Conservation (phyloP, 108 stramenopile genomes). For the Skeletonema marinoi region DNA sequence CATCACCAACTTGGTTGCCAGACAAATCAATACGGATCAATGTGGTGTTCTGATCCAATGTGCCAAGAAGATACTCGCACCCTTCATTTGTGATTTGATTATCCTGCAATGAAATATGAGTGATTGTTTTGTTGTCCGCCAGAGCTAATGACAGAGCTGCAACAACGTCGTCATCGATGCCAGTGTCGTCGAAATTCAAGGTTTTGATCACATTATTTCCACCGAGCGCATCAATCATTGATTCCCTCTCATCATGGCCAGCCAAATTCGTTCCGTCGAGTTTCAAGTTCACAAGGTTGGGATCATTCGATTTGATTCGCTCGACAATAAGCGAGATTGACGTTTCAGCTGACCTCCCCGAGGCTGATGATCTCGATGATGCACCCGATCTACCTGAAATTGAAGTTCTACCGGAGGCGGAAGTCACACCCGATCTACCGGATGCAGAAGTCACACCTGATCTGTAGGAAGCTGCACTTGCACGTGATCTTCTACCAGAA, state of each 20-base stretch:
- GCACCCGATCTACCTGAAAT: background rate
- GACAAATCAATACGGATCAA: constrained; percentile 26
- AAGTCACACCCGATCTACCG: background rate
- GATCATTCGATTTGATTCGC: constrained; percentile 21
- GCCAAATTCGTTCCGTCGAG: constrained; percentile 19
- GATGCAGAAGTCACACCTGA: background rate
- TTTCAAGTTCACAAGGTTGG: constrained; percentile 16
- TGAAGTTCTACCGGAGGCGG: background rate
- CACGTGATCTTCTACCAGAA: background rate
- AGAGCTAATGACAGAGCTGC: constrained; percentile 32
- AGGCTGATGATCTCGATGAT: background rate
- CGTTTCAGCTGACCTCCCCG: background rate
- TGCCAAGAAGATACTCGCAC: constrained; percentile 31
- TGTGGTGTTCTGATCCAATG: constrained; percentile 34
- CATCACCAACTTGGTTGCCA: constrained; percentile 35
- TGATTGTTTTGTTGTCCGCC: constrained; percentile 27
- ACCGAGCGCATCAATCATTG: constrained; percentile 30
- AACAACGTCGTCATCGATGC: constrained; percentile 29
- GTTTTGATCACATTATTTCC: constrained; percentile 8
- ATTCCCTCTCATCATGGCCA: constrained; percentile 21
- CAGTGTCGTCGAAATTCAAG: constrained; percentile 21
- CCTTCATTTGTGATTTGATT: constrained; percentile 48
- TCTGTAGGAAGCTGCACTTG: too few species aligned
- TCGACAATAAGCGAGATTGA: constrained; percentile 7
- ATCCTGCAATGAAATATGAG: constrained; percentile 22